Evolutionary conservation across 352 stramenopile genomes (phyloP), one percentile per base, ranked within the genome.

Genomic region (Aphanomyces stellatus): DNA sequence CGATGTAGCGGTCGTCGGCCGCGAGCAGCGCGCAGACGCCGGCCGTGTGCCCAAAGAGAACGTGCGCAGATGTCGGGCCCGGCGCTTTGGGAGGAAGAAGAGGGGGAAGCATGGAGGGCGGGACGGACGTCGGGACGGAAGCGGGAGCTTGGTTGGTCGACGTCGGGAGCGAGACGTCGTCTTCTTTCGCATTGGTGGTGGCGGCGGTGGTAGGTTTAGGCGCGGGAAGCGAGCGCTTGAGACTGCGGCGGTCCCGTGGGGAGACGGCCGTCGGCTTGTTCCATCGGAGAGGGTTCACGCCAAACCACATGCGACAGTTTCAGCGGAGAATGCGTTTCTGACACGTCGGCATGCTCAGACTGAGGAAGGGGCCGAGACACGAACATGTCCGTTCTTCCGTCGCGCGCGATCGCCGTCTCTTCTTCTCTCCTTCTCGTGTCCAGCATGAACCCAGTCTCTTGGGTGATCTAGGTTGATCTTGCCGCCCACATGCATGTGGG

Each of bases 21-120:
- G 77, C 70, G 11, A 81, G 60, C 2, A 91, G 69, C 0, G 76
- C 73, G 27, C 78, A 84, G 55, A 91, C 76, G 56, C 82, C 84
- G 3, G 79, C 82, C 2, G 72, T 74, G 48, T 91, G 82, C 3
- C 82, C 82, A 11, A 86, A 74, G 1, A 91, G 73, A 22, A 82
- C 77, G 11, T 76, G 69, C 2, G 80, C 33, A 71, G 35, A 51
- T n/a, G 55, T 33, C 11, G 22, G 33, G 10, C 10, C 33, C 24
- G 55, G 37, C 19, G 17, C 28, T 15, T 1, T 11, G 30, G 13
- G 51, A 22, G 8, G 28, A 15, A 35, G 49, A 15, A 15, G 15
- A 13, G 51, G 5, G 4, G 31, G 4, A 4, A 3, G 30, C 24
- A 33, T 35, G 25, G 10, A 33, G 31, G 24, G 25, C 11, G 55